Evolutionary conservation across 2,329 filamentous ascomycete species (phyloP), one percentile per base, ranked within the genome.

Genomic region (Colletotrichum echinochloae): DNA sequence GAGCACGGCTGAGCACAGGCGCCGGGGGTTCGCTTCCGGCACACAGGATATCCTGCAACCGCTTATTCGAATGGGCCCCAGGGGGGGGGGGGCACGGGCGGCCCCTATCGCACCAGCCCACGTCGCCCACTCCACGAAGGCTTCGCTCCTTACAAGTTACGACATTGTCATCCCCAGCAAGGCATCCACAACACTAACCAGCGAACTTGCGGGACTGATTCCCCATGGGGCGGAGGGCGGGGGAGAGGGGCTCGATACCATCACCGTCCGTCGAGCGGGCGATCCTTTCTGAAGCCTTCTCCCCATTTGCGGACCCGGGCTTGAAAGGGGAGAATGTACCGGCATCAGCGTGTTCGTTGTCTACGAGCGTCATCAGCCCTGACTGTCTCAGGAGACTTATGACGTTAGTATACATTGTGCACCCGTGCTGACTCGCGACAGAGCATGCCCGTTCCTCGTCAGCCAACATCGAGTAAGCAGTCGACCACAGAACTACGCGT

Each of bases 191-290:
- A 26, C 64, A 68, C 52, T 39, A 49, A n/a, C 64, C 61, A 39
- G 37, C 16, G 64, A 67, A 67, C 41, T 57, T 70, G 67, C 64
- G 64, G 64, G 67, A 66, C 67, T 49, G 12, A 5, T 56, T 70
- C 67, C 67, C 67, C 67, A 6, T 70, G 67, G 67, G 67, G n/a
- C n/a, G n/a, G n/a, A n/a, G 67, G 30, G 64, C 64, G 62, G 66
- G 67, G 66, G 49, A 56, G 55, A 48, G 66, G 67, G 67, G 33
- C 12, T 23, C 35, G 16, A 30, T 14, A 3, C 35, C 23, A 3
- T 35, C 23, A 4, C 48, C 26, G 9, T 30, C 37, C 23, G 37
- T 33, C 28, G 5, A 16, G 26, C 11, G 16, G 39, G 18, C 5
- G 18, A 2, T 1, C 26, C 28, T 26, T 39, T 8, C 30, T 55